phyloP scores from a whole-genome alignment of 169 alveolate species.

The Plasmodium billcollinsi region DNA sequence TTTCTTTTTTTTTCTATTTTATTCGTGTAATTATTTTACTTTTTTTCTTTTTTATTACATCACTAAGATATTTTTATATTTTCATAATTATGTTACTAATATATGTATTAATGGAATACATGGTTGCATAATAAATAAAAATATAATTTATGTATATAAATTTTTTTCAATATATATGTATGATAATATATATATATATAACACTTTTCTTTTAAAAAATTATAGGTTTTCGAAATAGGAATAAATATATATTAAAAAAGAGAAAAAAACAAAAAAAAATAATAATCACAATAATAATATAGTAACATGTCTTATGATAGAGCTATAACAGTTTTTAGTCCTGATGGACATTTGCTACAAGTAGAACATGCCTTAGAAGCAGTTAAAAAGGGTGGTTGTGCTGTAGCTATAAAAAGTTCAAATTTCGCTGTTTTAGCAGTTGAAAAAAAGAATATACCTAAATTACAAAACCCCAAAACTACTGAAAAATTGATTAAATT shows the following conservation, averaged over 20 bases:
- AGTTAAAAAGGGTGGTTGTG: conserved; percentile 96
- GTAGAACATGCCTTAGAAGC: conserved; percentile 99
- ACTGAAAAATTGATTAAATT: conserved; percentile 93
- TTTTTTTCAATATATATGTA: background rate
- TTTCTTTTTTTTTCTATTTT: too few relatives aligned
- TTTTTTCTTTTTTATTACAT: too few relatives aligned
- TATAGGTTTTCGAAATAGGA: background rate
- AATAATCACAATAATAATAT: conserved; percentile 9
- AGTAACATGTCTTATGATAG: conserved; percentile 95
- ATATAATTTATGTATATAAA: too few relatives aligned
- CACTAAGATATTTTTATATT: too few relatives aligned
- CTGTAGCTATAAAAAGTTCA: conserved; percentile 96
- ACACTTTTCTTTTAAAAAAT: background rate
- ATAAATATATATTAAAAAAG: background rate
- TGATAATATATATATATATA: background rate
- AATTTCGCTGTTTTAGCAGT: conserved; percentile 97
- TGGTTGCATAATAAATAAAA: too few relatives aligned
- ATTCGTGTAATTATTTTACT: too few relatives aligned
- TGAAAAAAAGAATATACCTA: conserved; percentile 96
- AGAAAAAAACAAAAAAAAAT: conserved; percentile 5
- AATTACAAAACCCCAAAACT: conserved; percentile 95
- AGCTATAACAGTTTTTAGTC: conserved; percentile 99
- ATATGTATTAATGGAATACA: too few relatives aligned
- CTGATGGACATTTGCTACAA: conserved; percentile 99
- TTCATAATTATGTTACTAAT: too few relatives aligned